Evolutionary conservation across 1,284 basidiomycete genomes (phyloP).

Genomic region (Moesziomyces sp.): DNA sequence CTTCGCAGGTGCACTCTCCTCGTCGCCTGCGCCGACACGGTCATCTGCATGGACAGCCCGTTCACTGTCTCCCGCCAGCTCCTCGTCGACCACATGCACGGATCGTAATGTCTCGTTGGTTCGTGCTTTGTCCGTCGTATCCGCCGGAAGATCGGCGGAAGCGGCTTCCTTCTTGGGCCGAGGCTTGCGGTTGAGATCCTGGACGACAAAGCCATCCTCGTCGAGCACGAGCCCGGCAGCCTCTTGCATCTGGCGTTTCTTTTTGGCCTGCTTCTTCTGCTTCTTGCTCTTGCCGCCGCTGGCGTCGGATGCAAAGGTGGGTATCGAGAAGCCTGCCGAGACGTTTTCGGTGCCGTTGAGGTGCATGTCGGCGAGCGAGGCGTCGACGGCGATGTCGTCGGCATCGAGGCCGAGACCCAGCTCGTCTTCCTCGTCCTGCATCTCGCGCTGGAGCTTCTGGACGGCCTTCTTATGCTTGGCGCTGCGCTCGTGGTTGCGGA

Average conservation of each 20-base stretch:
- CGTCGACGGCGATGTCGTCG: slow-evolving; percentile 33
- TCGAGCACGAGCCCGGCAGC: slow-evolving; percentile 32
- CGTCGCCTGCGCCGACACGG: slow-evolving; percentile 19
- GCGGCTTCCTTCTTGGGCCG: slow-evolving; percentile 9
- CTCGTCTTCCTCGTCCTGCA: slow-evolving; percentile 80
- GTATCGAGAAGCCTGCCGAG: slow-evolving; percentile 46
- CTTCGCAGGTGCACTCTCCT: slow-evolving; percentile 23
- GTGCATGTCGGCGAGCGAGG: slow-evolving; percentile 33
- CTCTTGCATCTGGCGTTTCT: slow-evolving; percentile 46
- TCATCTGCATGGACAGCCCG: slow-evolving; percentile 15
- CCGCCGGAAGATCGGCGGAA: neutral
- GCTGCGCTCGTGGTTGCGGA: slow-evolving; percentile 95
- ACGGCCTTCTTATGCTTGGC: slow-evolving; percentile 84
- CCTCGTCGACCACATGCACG: slow-evolving; percentile 30
- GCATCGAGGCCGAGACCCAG: slow-evolving; percentile 69
- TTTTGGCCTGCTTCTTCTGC: slow-evolving; percentile 56
- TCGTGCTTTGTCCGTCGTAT: neutral
- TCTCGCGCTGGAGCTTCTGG: slow-evolving; percentile 75
- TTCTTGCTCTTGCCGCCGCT: slow-evolving; percentile 51
- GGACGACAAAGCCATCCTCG: slow-evolving; percentile 46
- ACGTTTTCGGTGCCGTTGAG: slow-evolving; percentile 14
- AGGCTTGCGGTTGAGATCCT: slow-evolving; percentile 36
- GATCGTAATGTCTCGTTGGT: neutral
- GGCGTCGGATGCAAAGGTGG: slow-evolving; percentile 20
- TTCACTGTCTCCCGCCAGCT: slow-evolving; percentile 2